These are phyloP conservation scores for Arthrobotrys musiformis DNA, from an alignment of 2,329 filamentous ascomycete genomes.

Conservation along the genomic window DNA sequence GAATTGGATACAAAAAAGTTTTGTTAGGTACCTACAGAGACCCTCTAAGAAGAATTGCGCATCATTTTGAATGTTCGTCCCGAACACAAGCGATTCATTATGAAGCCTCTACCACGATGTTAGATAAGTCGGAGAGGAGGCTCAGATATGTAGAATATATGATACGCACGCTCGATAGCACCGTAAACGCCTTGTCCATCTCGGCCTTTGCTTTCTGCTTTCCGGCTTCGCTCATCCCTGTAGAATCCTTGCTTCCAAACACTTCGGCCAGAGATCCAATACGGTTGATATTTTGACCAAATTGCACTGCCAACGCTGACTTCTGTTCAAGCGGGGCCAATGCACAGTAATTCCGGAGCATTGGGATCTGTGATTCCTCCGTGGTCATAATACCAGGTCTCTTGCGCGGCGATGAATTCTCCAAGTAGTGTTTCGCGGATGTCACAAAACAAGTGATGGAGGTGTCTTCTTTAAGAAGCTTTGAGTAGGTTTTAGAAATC, in stretches of 20 bases:
- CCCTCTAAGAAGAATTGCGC: not conserved
- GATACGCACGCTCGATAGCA: not conserved
- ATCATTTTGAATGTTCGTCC: not conserved
- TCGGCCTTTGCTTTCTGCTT: not conserved
- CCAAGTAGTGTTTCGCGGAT: conserved; percentile 8
- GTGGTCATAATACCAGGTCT: not conserved
- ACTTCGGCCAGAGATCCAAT: not conserved
- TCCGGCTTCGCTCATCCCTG: not conserved
- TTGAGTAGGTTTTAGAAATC: not conserved
- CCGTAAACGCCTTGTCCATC: not conserved
- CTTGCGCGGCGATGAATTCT: not conserved
- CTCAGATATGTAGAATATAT: not conserved
- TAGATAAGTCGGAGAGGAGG: not conserved
- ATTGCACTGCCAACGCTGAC: not conserved
- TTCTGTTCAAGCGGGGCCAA: conserved; percentile 7
- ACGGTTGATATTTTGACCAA: not conserved
- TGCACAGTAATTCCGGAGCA: not conserved
- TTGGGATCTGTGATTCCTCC: not conserved
- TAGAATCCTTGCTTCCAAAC: not conserved
- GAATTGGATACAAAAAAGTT: not conserved
- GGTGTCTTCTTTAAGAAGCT: not conserved
- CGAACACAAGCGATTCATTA: conserved; percentile 3
- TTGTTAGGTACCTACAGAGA: not conserved
- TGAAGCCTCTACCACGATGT: not conserved
- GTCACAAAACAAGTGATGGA: conserved; percentile 3